These are phyloP conservation scores for Fusarium sp. DNA, from an alignment of 2,329 filamentous ascomycete genomes.

Conservation along the genomic window DNA sequence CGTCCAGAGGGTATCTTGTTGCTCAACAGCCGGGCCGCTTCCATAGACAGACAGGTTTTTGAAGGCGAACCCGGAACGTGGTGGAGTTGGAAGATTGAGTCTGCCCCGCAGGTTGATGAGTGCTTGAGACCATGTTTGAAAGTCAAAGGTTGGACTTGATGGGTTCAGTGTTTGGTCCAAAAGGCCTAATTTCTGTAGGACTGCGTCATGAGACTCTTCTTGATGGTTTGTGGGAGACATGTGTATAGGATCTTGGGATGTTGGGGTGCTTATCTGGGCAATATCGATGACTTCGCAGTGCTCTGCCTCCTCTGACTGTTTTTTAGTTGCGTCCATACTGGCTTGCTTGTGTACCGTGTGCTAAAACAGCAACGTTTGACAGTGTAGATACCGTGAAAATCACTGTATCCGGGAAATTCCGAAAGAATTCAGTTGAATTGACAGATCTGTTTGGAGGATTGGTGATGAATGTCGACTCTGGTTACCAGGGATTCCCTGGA, in stretches of 20 bases:
- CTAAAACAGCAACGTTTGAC: background rate
- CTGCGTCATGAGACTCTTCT: background rate
- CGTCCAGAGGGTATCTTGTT: slow-evolving; percentile 75
- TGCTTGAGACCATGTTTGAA: slow-evolving; percentile 1
- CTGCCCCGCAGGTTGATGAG: background rate
- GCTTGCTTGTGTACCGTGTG: background rate
- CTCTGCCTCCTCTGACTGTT: background rate
- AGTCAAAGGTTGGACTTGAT: background rate
- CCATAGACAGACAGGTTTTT: slow-evolving; percentile 75
- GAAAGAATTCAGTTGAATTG: background rate
- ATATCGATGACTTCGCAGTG: background rate
- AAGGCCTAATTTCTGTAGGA: slow-evolving; percentile 1
- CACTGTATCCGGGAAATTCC: background rate
- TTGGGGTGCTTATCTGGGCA: background rate
- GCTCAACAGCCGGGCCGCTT: slow-evolving; percentile 73
- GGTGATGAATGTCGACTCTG: background rate
- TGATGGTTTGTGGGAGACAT: background rate
- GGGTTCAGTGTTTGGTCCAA: background rate
- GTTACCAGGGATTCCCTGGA: background rate
- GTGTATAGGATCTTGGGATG: background rate
- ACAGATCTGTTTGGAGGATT: background rate
- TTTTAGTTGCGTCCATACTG: background rate
- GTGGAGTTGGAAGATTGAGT: slow-evolving; percentile 3
- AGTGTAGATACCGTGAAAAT: background rate
- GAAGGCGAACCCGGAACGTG: slow-evolving; percentile 4